Percentiles rank a stretch among this genome's conserved stretches.
Conservation (phyloP, 2,329 filamentous ascomycete genomes). For the Aspergillus unguis region DNA sequence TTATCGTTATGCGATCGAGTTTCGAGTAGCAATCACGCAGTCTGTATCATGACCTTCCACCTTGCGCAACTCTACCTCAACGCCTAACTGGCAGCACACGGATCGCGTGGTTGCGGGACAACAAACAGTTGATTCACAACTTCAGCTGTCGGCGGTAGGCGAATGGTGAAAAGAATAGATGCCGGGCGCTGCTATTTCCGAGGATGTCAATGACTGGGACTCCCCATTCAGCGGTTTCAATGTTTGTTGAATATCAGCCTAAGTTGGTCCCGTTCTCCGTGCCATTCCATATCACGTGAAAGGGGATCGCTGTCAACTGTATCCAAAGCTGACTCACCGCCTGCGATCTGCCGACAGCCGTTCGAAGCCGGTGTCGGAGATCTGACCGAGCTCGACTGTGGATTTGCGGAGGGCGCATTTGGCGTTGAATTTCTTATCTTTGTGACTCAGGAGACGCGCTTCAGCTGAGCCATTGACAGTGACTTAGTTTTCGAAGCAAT, state of each 20-base stretch:
- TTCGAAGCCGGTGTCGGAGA: constrained; percentile 15
- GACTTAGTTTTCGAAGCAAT: not conserved
- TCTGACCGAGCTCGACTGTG: constrained; percentile 7
- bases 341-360: constrained; percentile 6
- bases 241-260: not conserved
- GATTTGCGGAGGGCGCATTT: constrained; percentile 3
- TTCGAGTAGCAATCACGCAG: not conserved
- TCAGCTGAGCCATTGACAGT: not conserved
- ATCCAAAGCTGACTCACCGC: constrained; percentile 8
- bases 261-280: not conserved
- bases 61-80: not conserved
- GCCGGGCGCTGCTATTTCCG: no score
- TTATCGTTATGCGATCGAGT: not conserved
- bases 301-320: not conserved
- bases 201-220: no score
- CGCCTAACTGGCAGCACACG: constrained; percentile 3
- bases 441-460: constrained; percentile 1
- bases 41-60: constrained; percentile 5
- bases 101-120: constrained; percentile 2
- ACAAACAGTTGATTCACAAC: not conserved
- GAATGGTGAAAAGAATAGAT: no score
- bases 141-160: no score
- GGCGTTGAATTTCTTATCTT: constrained; percentile 1
- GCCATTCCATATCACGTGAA: not conserved
- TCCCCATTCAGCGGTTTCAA: no score